Conservation (phyloP, 257 asterid genomes). For the Cordia subcordata region DNA sequence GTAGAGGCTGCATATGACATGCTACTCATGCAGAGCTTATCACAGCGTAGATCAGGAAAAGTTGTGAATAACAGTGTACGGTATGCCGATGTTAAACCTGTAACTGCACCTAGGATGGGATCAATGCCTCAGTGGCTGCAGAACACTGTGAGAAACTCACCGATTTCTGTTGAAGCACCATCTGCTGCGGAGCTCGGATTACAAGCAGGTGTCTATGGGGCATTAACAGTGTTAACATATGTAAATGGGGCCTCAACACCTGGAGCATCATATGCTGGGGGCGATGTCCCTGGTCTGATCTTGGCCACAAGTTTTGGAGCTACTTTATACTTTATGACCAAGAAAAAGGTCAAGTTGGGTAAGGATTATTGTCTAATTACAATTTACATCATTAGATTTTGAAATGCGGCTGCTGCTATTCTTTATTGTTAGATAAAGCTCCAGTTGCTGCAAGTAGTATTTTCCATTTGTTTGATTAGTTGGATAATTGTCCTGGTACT, state of each 20-base stretch:
- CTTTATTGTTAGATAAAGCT: too few relatives aligned
- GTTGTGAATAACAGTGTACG: slow-evolving; percentile 69
- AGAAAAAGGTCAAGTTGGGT: slow-evolving; percentile 88
- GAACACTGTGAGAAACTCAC: slow-evolving; percentile 44
- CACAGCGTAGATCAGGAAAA: slow-evolving; percentile 87
- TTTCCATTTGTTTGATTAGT: too few relatives aligned
- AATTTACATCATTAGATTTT: background rate
- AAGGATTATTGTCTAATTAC: slow-evolving; percentile 18
- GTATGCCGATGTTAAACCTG: slow-evolving; percentile 88
- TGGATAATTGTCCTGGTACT: too few relatives aligned
- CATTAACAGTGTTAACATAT: slow-evolving; percentile 78
- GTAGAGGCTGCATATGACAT: slow-evolving; percentile 97
- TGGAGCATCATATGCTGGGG: slow-evolving; percentile 51
- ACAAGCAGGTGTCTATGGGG: slow-evolving; percentile 97
- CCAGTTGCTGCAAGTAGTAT: too few relatives aligned
- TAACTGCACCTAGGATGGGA: slow-evolving; percentile 47
- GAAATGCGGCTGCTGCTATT: background rate
- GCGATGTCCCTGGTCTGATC: slow-evolving; percentile 89
- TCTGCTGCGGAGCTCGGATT: slow-evolving; percentile 76
- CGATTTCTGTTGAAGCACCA: slow-evolving; percentile 71
- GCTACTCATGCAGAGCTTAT: slow-evolving; percentile 90
- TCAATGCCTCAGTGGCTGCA: slow-evolving; percentile 91
- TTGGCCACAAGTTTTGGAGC: slow-evolving; percentile 96
- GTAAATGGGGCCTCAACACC: slow-evolving; percentile 80
- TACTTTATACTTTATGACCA: slow-evolving; percentile 92